These are phyloP conservation scores for Talaromyces borbonicus DNA, from an alignment of 495 filamentous ascomycete species.

Conservation along the genomic window DNA sequence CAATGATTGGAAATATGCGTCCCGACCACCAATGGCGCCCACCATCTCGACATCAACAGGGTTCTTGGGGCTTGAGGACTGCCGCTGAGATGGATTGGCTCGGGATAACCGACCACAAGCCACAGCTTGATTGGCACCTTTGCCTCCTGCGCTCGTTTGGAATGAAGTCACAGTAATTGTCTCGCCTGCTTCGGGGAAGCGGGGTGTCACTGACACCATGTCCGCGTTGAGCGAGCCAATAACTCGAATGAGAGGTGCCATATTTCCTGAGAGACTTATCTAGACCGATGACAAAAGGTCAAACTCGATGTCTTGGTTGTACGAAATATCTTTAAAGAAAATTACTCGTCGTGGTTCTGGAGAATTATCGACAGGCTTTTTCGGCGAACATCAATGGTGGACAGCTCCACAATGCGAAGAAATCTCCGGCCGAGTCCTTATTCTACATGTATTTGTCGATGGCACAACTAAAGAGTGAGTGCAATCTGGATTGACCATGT, in stretches of 20 bases:
- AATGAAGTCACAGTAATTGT: conserved; percentile 76
- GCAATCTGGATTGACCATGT: no score
- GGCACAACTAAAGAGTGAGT: no score
- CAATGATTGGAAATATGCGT: conserved; percentile 31
- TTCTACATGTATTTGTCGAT: no score
- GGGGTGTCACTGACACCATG: conserved; percentile 75
- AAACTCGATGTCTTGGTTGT: no score
- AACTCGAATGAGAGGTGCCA: conserved; percentile 55
- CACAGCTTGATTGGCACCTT: conserved; percentile 93
- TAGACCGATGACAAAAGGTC: no score
- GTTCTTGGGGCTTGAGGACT: conserved; percentile 18
- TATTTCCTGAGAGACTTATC: conserved; percentile 12
- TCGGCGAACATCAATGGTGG: no score
- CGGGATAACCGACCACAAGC: conserved; percentile 60
- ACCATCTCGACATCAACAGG: conserved; percentile 65
- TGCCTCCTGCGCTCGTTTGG: conserved; percentile 74
- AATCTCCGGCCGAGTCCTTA: no score
- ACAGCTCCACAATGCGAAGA: no score
- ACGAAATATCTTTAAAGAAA: no score
- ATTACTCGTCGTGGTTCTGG: no score
- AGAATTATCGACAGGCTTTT: no score
- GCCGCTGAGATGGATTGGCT: conserved; percentile 12
- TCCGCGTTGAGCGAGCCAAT: conserved; percentile 93
- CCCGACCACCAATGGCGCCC: conserved; percentile 63
- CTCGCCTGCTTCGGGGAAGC: conserved; percentile 74